Evolutionary conservation across 2,329 filamentous ascomycete species (phyloP), one percentile per base, ranked within the genome.

Genomic region (Colletotrichum chlorophyti): DNA sequence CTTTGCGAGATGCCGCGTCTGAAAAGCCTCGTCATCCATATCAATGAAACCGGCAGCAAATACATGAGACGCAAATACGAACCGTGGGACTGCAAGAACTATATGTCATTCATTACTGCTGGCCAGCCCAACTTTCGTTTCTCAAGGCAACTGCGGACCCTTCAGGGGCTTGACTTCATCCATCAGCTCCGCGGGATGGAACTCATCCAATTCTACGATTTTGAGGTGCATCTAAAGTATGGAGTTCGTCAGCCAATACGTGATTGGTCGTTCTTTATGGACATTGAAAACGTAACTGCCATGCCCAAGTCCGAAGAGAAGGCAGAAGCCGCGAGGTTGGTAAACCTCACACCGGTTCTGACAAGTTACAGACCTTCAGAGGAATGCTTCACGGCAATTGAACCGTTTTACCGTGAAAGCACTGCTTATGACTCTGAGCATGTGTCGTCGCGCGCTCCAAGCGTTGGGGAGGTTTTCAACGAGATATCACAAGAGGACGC

Each of bases 101-200:
- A 69, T 31, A 58, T 75, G 60, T 66, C 47, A 0, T 2, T 40
- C 0, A 63, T 69, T 11, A 81, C 77, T 0, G 24, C 38, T 0
- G 21, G 45, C 0, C 80, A 83, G 34, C 75, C 78, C 0, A 79
- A 82, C 45, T 72, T 58, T 10, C 69, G 79, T 0, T 61, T 54
- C 6, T 63, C 55, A 1, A 70, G 81, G 3, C 65, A 68, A 0
- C 64, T 83, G 8, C 67, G 77, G 1, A 74, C 65, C 0, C 17
- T 80, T 0, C 79, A 81, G 23, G 81, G 81, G 0, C 60, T 78
- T 1, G 79, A 82, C 35, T 78, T 74, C 23, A 35, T 83, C 3
- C 65, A 72, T 11, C 66, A 72, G 21, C 73, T 83, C 4, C 75
- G 81, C 1, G 80, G 79, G 0, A 61, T 83, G 40, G 54, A 66